Conservation (phyloP, 805 yeast species). For the Debaryomyces maramus region DNA sequence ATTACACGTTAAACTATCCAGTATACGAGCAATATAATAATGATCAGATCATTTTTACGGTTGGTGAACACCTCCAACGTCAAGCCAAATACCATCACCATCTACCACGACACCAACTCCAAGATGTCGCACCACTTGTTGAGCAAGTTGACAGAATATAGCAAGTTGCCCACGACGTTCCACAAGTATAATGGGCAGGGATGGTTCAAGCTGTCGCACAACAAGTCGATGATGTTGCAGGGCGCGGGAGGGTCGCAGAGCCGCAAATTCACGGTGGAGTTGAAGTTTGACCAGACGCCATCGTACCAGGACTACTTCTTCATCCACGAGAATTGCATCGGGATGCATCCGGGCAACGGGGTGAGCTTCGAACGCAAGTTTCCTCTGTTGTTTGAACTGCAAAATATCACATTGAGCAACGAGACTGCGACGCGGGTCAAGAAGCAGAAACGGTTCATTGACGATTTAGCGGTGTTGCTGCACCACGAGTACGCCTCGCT, state of each 20-base stretch:
- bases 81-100: constrained; percentile 8
- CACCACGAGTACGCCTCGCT: constrained; percentile 11
- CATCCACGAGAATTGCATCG: constrained; percentile 26
- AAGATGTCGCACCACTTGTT: constrained; percentile 26
- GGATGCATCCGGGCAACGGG: constrained; percentile 37
- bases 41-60: constrained; percentile 12
- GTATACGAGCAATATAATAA: too few species aligned
- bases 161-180: constrained; percentile 16
- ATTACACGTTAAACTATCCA: too few species aligned
- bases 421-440: background rate
- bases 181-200: background rate
- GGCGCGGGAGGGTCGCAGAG: background rate
- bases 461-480: constrained; percentile 13
- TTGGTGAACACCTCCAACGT: constrained; percentile 3
- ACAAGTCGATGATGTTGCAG: background rate
- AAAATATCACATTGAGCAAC: constrained; percentile 1
- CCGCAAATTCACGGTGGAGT: constrained; percentile 20
- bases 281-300: constrained; percentile 18
- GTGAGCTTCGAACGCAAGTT: constrained; percentile 3
- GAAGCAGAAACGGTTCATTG: constrained; percentile 9
- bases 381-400: constrained; percentile 3
- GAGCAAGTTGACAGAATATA: constrained; percentile 17
- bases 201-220: too few species aligned
- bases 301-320: constrained; percentile 26
- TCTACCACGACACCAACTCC: constrained; percentile 33